Percentiles rank a stretch among this genome's conserved stretches.
Conservation (phyloP, 257 asterid species). For the Ilex aquifolium region DNA sequence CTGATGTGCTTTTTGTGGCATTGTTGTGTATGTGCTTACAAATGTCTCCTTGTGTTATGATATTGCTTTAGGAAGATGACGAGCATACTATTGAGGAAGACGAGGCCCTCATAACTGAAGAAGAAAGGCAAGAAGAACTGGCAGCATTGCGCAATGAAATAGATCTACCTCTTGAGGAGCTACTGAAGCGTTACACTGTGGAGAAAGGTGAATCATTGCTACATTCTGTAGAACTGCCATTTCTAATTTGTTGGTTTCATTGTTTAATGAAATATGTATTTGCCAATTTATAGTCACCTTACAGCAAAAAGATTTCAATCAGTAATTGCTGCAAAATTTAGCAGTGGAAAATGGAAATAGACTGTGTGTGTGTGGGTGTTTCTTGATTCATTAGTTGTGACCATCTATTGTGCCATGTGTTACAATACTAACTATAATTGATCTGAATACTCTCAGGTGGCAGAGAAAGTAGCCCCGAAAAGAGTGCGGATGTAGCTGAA, state of each 20-base stretch:
- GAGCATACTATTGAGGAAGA: slow-evolving; percentile 96
- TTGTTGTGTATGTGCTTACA: slow-evolving; percentile 2
- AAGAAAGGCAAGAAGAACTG: slow-evolving; percentile 93
- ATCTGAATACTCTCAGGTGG: slow-evolving; percentile 42
- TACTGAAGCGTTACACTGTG: slow-evolving; percentile 66
- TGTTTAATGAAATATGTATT: no score
- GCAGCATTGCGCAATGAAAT: slow-evolving; percentile 76
- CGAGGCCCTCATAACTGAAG: slow-evolving; percentile 84
- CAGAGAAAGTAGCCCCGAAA: slow-evolving; percentile 39
- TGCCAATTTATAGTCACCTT: no score
- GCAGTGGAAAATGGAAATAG: no score
- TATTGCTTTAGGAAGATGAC: slow-evolving; percentile 84
- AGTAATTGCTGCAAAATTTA: no score
- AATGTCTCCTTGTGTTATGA: slow-evolving; percentile 21
- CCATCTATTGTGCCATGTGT: no score
- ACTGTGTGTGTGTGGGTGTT: no score
- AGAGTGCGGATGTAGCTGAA: slow-evolving; percentile 27
- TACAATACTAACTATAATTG: slow-evolving; percentile 14
- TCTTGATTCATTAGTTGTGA: no score
- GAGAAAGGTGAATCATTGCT: slow-evolving; percentile 43
- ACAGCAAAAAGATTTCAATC: no score
- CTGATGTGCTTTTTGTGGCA: slow-evolving; percentile 3
- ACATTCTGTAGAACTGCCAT: background rate
- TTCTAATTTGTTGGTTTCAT: background rate
- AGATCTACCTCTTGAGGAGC: slow-evolving; percentile 82